Percentiles rank a stretch among this genome's conserved stretches.
Conservation (phyloP, 352 stramenopile species). For the Phytophthora kernoviae region DNA sequence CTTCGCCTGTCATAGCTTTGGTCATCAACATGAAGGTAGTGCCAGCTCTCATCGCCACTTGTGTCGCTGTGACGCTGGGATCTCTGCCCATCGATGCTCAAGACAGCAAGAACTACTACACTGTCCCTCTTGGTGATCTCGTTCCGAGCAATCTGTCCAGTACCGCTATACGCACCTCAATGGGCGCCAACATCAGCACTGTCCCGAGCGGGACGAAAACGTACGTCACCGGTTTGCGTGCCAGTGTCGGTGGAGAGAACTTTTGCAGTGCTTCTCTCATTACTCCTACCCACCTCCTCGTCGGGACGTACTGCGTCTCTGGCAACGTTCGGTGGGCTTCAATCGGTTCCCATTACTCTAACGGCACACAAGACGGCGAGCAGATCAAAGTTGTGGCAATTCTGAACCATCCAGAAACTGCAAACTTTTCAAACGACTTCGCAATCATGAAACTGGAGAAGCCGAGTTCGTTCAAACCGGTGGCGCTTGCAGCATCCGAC, state of each 20-base stretch:
- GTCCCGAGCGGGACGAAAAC: constrained; percentile 40
- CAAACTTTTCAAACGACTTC: constrained; percentile 38
- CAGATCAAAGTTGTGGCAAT: constrained; percentile 42
- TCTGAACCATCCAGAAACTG: constrained; percentile 43
- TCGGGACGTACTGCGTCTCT: constrained; percentile 38
- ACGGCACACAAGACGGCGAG: constrained; percentile 42
- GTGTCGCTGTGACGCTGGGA: background rate
- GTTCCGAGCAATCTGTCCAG: background rate
- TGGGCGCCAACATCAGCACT: constrained; percentile 1
- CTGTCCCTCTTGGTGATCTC: background rate
- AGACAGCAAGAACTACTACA: background rate
- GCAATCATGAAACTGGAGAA: constrained; percentile 47
- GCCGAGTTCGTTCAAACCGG: constrained; percentile 34
- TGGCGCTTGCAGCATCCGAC: constrained; percentile 20
- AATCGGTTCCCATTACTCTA: constrained; percentile 54
- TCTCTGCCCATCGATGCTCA: background rate
- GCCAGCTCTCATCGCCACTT: background rate
- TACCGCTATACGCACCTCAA: background rate
- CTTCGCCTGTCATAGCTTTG: background rate
- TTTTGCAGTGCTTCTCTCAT: constrained; percentile 40
- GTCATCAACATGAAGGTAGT: background rate
- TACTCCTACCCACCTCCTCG: constrained; percentile 28
- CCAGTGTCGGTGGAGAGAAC: constrained; percentile 7
- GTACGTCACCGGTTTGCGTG: constrained; percentile 30
- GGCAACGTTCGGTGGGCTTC: constrained; percentile 35